Percentiles rank a stretch among this genome's conserved stretches.
Evolutionary conservation across 1,139 yeast species (phyloP).

Genomic region (Kodamaea anthophila): DNA sequence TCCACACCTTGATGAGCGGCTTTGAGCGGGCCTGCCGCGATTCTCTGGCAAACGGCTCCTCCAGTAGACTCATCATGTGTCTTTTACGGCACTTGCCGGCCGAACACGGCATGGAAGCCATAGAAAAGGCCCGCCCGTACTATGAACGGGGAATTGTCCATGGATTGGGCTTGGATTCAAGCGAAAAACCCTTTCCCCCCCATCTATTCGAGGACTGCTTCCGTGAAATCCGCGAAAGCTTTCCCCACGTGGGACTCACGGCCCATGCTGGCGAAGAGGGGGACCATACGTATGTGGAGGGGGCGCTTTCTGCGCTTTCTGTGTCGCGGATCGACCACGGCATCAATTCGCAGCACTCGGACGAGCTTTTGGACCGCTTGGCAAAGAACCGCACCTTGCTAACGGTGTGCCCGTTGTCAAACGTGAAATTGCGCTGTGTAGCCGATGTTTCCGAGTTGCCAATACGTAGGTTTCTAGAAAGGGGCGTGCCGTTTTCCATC

Average conservation of each 20-base stretch:
- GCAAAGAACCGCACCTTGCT: slow-evolving; percentile 50
- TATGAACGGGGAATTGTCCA: slow-evolving; percentile 52
- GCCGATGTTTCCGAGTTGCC: slow-evolving; percentile 62
- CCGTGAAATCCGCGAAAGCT: slow-evolving; percentile 34
- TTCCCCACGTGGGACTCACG: slow-evolving; percentile 53
- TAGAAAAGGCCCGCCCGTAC: slow-evolving; percentile 44
- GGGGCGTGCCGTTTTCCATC: slow-evolving; percentile 63
- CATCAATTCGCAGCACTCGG: slow-evolving; percentile 52
- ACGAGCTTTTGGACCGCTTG: slow-evolving; percentile 47
- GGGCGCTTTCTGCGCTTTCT: slow-evolving; percentile 51
- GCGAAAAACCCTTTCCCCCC: slow-evolving; percentile 74
- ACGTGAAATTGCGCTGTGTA: slow-evolving; percentile 70
- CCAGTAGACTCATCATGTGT: slow-evolving; percentile 74
- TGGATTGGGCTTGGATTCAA: slow-evolving; percentile 72
- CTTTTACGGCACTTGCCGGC: slow-evolving; percentile 67
- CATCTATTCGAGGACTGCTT: slow-evolving; percentile 59
- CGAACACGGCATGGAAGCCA: slow-evolving; percentile 48
- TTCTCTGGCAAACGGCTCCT: slow-evolving; percentile 54
- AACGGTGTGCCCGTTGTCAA: slow-evolving; percentile 72
- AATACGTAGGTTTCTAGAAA: slow-evolving; percentile 49
- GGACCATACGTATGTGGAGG: slow-evolving; percentile 54
- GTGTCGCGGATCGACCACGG: slow-evolving; percentile 79
- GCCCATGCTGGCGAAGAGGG: slow-evolving; percentile 92
- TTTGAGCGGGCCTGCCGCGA: slow-evolving; percentile 56
- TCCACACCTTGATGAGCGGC: slow-evolving; percentile 59